Conservation (phyloP, 805 yeast genomes). For the Pichia nakasei region DNA sequence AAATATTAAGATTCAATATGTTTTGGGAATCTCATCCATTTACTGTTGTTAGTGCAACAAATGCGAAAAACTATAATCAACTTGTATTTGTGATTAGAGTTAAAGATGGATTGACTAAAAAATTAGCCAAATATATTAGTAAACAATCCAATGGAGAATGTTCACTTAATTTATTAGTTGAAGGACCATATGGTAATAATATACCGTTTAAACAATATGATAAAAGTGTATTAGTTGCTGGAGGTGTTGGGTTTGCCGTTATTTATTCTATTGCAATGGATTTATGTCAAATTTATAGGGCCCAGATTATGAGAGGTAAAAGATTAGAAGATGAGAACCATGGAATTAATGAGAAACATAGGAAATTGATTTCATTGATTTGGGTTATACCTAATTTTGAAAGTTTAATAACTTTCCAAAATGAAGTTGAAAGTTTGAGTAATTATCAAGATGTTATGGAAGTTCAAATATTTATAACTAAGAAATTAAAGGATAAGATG, state of each 20-base stretch:
- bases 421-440: constrained; percentile 21
- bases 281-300: constrained; percentile 26
- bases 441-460: constrained; percentile 19
- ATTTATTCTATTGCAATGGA: constrained; percentile 38
- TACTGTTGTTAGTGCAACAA: constrained; percentile 38
- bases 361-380: constrained; percentile 19
- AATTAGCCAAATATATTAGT: constrained; percentile 27
- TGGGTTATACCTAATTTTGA: constrained; percentile 28
- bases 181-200: constrained; percentile 52
- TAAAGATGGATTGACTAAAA: constrained; percentile 45
- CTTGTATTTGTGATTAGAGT: constrained; percentile 37
- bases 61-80: constrained; percentile 35
- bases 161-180: constrained; percentile 37
- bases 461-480: constrained; percentile 24
- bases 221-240: constrained; percentile 45
- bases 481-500: constrained; percentile 15
- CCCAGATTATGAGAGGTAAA: constrained; percentile 21
- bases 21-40: constrained; percentile 69
- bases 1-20: constrained; percentile 34
- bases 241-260: constrained; percentile 61
- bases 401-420: constrained; percentile 21
- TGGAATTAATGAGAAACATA: not conserved
- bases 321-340: constrained; percentile 2
- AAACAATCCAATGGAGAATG: constrained; percentile 28
- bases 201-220: constrained; percentile 40